Evolutionary conservation across 495 filamentous ascomycete species (phyloP).

Genomic region (Talaromyces stipitatus): DNA sequence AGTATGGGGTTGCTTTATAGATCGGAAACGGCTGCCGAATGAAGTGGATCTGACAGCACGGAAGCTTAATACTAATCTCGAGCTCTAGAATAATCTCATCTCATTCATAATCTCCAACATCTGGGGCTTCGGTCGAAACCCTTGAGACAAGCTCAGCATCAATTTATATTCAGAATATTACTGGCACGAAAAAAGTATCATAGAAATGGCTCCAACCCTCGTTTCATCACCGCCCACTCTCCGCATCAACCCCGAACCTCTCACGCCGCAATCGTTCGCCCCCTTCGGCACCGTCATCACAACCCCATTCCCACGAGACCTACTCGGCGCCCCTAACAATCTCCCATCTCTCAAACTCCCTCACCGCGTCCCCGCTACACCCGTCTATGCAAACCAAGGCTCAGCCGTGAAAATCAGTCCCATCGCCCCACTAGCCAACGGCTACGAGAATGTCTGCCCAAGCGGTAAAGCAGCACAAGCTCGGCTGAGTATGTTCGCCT

Average conservation of each 20-base stretch:
- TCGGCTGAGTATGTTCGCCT: constrained; percentile 84
- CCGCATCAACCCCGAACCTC: constrained; percentile 44
- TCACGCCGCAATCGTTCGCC: constrained; percentile 60
- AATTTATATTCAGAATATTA: too few species aligned
- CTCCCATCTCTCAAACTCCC: constrained; percentile 30
- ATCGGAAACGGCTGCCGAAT: neutral
- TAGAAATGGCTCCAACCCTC: constrained; percentile 26
- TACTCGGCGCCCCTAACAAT: constrained; percentile 37
- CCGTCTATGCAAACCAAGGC: constrained; percentile 69
- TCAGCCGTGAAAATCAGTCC: constrained; percentile 79
- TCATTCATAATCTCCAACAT: neutral
- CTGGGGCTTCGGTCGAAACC: too few species aligned
- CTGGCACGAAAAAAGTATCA: too few species aligned
- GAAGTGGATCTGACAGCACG: neutral
- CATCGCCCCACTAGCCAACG: constrained; percentile 61
- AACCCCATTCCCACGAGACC: constrained; percentile 53
- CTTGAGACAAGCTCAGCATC: too few species aligned
- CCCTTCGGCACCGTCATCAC: constrained; percentile 78
- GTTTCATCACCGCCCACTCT: constrained; percentile 13
- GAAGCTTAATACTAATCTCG: neutral
- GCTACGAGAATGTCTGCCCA: constrained; percentile 53
- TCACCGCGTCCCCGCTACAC: constrained; percentile 15
- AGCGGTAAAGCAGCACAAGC: constrained; percentile 52
- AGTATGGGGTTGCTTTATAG: neutral
- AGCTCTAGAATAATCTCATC: neutral